Conservation (phyloP, 257 asterid species). For the Sherardia arvensis region DNA sequence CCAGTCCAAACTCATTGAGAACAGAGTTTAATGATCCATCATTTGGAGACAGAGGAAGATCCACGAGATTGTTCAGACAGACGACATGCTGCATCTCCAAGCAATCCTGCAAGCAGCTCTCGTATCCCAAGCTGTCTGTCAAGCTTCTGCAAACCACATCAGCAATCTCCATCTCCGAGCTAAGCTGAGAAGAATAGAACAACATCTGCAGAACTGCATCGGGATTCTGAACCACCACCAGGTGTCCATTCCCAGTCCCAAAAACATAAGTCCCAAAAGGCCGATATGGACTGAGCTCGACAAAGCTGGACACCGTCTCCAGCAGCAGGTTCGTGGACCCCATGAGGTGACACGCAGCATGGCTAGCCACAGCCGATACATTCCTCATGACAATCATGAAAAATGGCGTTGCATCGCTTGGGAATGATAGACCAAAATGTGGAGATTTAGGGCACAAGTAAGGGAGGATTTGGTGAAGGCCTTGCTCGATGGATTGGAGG, state of each 20-base stretch:
- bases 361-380: slow-evolving; percentile 54
- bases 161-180: slow-evolving; percentile 33
- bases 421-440: background rate
- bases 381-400: slow-evolving; percentile 49
- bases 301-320: slow-evolving; percentile 57
- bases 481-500: slow-evolving; percentile 38
- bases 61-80: slow-evolving; percentile 33
- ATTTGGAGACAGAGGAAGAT: slow-evolving; percentile 56
- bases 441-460: slow-evolving; percentile 40
- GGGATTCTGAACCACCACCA: slow-evolving; percentile 52
- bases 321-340: slow-evolving; percentile 68
- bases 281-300: slow-evolving; percentile 75
- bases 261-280: slow-evolving; percentile 63
- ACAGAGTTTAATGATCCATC: slow-evolving; percentile 24
- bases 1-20: slow-evolving; percentile 69
- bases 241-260: slow-evolving; percentile 52
- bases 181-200: slow-evolving; percentile 58
- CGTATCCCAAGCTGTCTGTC: slow-evolving; percentile 45
- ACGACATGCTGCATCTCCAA: slow-evolving; percentile 62
- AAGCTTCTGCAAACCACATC: slow-evolving; percentile 34
- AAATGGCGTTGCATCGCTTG: slow-evolving; percentile 26
- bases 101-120: slow-evolving; percentile 50
- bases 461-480: slow-evolving; percentile 35
- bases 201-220: slow-evolving; percentile 71
- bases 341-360: slow-evolving; percentile 65